phyloP scores from a whole-genome alignment of 2,329 filamentous ascomycete species.

The Penicillium sp. region DNA sequence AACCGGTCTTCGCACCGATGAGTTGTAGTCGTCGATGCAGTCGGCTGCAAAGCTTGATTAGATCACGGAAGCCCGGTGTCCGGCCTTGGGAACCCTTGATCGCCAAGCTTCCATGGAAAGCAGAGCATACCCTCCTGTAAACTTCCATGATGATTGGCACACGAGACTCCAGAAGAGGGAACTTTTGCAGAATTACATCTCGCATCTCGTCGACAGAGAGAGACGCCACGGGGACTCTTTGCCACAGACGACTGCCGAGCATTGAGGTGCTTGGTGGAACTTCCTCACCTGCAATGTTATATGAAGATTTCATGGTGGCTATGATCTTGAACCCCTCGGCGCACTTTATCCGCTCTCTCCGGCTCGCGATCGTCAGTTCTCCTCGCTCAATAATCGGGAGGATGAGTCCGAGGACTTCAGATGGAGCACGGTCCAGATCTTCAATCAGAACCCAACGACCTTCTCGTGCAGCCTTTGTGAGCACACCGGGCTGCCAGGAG shows the following conservation, averaged over 20 bases:
- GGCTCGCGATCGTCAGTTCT: slow-evolving; percentile 87
- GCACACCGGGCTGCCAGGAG: slow-evolving; percentile 86
- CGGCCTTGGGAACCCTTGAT: slow-evolving; percentile 54
- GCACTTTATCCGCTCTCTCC: slow-evolving; percentile 84
- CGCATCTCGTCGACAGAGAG: slow-evolving; percentile 73
- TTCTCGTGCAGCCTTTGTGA: slow-evolving; percentile 92
- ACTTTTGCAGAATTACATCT: slow-evolving; percentile 72
- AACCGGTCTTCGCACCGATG: slow-evolving; percentile 66
- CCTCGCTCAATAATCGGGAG: slow-evolving; percentile 89
- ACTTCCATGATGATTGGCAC: slow-evolving; percentile 63
- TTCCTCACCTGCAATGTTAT: slow-evolving; percentile 71
- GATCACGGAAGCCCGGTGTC: slow-evolving; percentile 73
- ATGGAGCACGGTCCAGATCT: slow-evolving; percentile 92
- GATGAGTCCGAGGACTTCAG: slow-evolving; percentile 91
- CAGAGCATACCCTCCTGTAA: slow-evolving; percentile 54
- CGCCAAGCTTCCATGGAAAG: slow-evolving; percentile 47
- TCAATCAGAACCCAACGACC: slow-evolving; percentile 97
- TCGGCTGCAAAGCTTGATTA: slow-evolving; percentile 89
- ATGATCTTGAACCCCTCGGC: slow-evolving; percentile 87
- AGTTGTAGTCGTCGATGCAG: slow-evolving; percentile 68
- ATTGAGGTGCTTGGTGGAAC: slow-evolving; percentile 71
- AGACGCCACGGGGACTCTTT: slow-evolving; percentile 70
- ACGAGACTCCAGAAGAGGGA: slow-evolving; percentile 69
- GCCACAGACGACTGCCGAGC: slow-evolving; percentile 87
- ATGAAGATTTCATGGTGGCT: slow-evolving; percentile 79